Evolutionary conservation across 225 moss, liverwort and hornwort species (phyloP).

Genomic region (Polytrichum formosum): DNA sequence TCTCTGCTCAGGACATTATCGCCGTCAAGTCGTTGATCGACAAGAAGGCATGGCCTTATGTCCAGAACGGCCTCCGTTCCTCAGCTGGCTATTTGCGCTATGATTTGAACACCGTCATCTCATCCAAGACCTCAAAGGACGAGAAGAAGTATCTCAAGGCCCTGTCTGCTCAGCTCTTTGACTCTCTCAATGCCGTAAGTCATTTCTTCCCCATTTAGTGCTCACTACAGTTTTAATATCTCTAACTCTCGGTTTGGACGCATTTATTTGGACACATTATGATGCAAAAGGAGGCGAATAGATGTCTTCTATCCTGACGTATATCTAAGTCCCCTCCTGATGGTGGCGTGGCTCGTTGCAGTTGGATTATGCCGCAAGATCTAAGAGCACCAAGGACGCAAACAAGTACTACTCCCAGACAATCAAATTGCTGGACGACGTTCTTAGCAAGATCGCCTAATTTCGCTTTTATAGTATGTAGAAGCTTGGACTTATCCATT

Average conservation of each 20-base stretch:
- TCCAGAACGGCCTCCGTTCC: conserved; percentile 66
- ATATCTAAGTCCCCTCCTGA: too few relatives aligned
- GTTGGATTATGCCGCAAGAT: conserved; percentile 37
- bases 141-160: conserved; percentile 48
- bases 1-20: conserved; percentile 48
- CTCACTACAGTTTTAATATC: not conserved
- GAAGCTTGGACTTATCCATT: conserved; percentile 4
- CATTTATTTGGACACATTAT: too few relatives aligned
- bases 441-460: conserved; percentile 27
- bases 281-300: too few relatives aligned
- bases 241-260: too few relatives aligned
- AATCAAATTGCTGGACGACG: conserved; percentile 28
- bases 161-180: conserved; percentile 44
- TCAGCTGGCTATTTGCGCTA: conserved; percentile 59
- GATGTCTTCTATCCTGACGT: too few relatives aligned
- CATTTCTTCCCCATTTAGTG: not conserved
- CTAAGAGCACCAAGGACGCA: conserved; percentile 30
- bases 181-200: conserved; percentile 55
- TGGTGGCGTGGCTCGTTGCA: conserved; percentile 6
- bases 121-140: conserved; percentile 43
- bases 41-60: conserved; percentile 82
- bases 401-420: conserved; percentile 38
- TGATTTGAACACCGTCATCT: conserved; percentile 64
- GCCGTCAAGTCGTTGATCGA: conserved; percentile 56
- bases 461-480: conserved; percentile 6